Evolutionary conservation across 331 rosid species (phyloP).

Genomic region (Malus hybrid): DNA sequence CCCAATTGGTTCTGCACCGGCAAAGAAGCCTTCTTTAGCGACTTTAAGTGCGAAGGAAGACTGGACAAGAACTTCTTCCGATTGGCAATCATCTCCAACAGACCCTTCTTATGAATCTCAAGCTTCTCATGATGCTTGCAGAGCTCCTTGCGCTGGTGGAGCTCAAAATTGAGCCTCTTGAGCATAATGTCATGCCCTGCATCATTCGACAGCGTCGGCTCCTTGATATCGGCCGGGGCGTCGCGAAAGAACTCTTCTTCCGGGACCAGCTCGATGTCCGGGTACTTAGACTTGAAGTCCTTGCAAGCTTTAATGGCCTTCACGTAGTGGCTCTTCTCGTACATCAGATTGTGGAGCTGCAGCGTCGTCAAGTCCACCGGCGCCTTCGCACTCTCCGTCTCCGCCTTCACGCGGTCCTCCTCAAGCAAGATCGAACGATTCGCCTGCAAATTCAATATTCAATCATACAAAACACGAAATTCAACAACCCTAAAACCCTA

Average conservation of each 20-base stretch:
- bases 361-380: constrained; percentile 80
- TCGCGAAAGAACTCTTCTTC: constrained; percentile 63
- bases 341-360: constrained; percentile 92
- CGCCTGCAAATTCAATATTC: constrained; percentile 37
- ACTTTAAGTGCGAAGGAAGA: constrained; percentile 91
- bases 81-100: constrained; percentile 68
- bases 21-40: constrained; percentile 90
- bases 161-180: constrained; percentile 79
- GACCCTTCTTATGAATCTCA: constrained; percentile 67
- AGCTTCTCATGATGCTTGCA: constrained; percentile 79
- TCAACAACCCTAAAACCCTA: too few relatives aligned
- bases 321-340: constrained; percentile 83
- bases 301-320: constrained; percentile 94
- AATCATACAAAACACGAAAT: not conserved
- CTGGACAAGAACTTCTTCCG: constrained; percentile 87
- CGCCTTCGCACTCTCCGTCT: constrained; percentile 78
- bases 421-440: constrained; percentile 83
- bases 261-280: constrained; percentile 77
- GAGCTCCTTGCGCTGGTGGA: constrained; percentile 87
- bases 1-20: constrained; percentile 89
- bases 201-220: constrained; percentile 51
- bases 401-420: constrained; percentile 78
- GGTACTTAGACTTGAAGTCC: constrained; percentile 83
- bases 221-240: constrained; percentile 61
- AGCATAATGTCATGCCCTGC: constrained; percentile 66